Evolutionary conservation across 2,329 filamentous ascomycete genomes (phyloP).

Genomic region (Colletotrichum siamense): DNA sequence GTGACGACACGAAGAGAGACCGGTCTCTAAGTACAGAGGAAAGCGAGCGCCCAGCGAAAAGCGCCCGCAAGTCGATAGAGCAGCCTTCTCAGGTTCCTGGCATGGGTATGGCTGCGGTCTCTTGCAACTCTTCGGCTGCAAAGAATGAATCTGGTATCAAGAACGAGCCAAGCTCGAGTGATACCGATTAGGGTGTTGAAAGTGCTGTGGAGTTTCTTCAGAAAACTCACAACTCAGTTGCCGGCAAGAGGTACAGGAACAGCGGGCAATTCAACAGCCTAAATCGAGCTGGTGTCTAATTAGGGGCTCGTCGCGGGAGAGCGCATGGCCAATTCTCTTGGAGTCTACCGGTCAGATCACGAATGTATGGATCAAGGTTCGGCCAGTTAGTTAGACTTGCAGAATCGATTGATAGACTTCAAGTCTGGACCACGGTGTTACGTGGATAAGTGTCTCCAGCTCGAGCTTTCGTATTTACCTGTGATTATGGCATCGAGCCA

Average conservation of each 20-base stretch:
- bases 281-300: neutral
- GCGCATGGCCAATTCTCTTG: neutral
- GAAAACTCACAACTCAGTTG: neutral
- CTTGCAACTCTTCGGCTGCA: neutral
- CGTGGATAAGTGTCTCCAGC: neutral
- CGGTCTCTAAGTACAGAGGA: neutral
- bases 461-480: neutral
- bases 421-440: neutral
- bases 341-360: neutral
- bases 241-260: neutral
- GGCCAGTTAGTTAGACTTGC: rapidly evolving
- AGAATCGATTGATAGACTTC: neutral
- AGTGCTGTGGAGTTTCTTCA: neutral
- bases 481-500: neutral
- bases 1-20: neutral
- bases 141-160: neutral
- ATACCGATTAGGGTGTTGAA: neutral
- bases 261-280: neutral
- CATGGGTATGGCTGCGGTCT: neutral
- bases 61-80: neutral
- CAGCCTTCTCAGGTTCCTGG: neutral
- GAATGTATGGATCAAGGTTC: neutral
- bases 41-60: neutral
- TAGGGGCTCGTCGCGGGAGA: neutral
- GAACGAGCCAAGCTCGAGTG: neutral